phyloP scores from a whole-genome alignment of 768 basidiomycete genomes.

The Termitomyces sp. region DNA sequence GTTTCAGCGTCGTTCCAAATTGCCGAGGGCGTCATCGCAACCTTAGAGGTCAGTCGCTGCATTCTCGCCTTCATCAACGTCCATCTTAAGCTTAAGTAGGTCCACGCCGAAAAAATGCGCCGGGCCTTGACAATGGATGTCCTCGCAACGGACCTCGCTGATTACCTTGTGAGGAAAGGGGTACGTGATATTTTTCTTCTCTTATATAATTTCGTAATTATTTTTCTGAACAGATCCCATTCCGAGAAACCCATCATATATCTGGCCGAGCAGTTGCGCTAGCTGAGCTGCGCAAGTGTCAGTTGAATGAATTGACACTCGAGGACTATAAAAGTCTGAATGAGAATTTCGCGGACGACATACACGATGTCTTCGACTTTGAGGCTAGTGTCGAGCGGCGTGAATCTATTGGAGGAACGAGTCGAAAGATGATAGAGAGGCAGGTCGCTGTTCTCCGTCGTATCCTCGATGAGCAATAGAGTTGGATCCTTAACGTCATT shows the following conservation, averaged over 20 bases:
- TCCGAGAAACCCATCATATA: conserved; percentile 98
- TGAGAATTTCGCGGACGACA: conserved; percentile 77
- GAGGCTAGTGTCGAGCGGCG: conserved; percentile 93
- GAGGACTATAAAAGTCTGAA: conserved; percentile 77
- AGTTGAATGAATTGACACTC: conserved; percentile 77
- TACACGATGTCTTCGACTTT: conserved; percentile 87
- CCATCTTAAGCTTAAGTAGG: conserved; percentile 40
- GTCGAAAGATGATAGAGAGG: conserved; percentile 75
- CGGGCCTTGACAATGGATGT: conserved; percentile 94
- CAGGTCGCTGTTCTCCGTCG: conserved; percentile 78
- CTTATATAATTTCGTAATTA: not conserved
- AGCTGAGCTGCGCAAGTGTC: conserved; percentile 79
- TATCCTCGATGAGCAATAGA: conserved; percentile 37
- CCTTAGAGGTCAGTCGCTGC: conserved; percentile 62
- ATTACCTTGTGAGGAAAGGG: conserved; percentile 98
- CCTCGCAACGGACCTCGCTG: conserved; percentile 96
- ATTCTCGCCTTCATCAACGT: not conserved
- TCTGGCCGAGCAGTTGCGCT: conserved; percentile 95
- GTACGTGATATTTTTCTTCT: conserved; percentile 43
- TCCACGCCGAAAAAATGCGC: conserved; percentile 88
- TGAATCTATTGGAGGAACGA: conserved; percentile 90
- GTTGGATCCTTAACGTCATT: not conserved
- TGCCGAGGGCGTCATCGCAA: conserved; percentile 91
- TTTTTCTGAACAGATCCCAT: conserved; percentile 68
- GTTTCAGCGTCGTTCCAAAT: conserved; percentile 86